Evolutionary conservation across 441 rosid species (phyloP).

Genomic region (Metrosideros polymorpha): DNA sequence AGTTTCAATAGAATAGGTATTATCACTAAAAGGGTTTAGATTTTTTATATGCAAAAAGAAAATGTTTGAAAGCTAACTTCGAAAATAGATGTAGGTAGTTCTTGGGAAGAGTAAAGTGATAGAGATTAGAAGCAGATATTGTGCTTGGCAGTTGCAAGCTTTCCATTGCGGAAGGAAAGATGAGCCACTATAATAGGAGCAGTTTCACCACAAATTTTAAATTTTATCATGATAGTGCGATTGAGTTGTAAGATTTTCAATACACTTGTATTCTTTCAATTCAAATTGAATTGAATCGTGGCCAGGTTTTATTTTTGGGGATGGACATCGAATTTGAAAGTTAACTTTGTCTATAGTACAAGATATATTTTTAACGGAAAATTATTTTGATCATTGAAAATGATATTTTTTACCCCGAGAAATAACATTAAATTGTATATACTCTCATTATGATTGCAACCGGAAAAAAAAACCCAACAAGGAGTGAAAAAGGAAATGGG

Average conservation of each 20-base stretch:
- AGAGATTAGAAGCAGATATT: background rate
- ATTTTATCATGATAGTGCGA: background rate
- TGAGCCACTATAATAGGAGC: background rate
- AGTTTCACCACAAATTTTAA: background rate
- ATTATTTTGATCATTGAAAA: background rate
- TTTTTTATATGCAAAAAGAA: background rate
- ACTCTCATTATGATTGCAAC: background rate
- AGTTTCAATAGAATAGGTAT: background rate
- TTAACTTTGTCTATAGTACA: background rate
- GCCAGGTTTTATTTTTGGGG: no score
- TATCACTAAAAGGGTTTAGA: background rate
- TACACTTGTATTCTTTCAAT: accelerated
- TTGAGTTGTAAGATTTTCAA: accelerated
- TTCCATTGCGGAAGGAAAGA: background rate
- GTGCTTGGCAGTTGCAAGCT: background rate
- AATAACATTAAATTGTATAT: background rate
- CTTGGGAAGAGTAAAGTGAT: background rate
- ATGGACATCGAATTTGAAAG: no score
- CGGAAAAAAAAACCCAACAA: background rate
- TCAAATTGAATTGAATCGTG: no score
- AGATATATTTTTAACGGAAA: background rate
- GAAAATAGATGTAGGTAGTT: background rate
- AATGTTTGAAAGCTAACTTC: background rate
- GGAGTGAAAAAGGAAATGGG: background rate
- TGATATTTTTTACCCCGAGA: background rate